Base-by-base conservation (phyloP, 2,329 filamentous ascomycete species). In the Cercospora citrullina region DNA sequence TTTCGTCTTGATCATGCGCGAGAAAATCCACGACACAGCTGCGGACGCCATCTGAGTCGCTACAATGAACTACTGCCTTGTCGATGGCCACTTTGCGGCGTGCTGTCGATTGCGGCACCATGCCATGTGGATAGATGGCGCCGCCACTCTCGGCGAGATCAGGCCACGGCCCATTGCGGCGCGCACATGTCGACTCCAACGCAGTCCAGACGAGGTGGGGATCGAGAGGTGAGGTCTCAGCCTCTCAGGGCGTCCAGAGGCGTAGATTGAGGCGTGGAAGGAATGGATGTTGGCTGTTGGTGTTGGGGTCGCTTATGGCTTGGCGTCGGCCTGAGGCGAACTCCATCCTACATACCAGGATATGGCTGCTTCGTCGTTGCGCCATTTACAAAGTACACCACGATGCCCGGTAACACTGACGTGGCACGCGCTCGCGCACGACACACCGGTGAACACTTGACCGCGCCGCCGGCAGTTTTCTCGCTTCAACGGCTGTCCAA, bases 221-320 rank as follows among this genome's bases (percentile, higher is more conserved):
- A 55, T 30, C 51, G 57, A 39, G 65, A 67, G 48, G 53, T 60
- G 65, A 63, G 26, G 59, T 62, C 48, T 26, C 9, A 12, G 23
- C 18, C 5, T 3, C 6, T 2, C 1, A 53, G 4, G 5, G 48
- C 18, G 48, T 21, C 7, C 48, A 39, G 36, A 33, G 18, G 21
- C 55, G 33, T 60, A 14, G 16, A 39, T 53, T 60, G 65, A 55
- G 60, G 65, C 65, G 39, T 60, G 39, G 33, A 28, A 60, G 60
- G 48, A 53, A 42, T 42, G 33, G 31, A 28, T 63, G 48, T 57
- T 67, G 65, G 65, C 6, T 67, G 66, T 68, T 64, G 66, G 61
- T 39, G 21, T 53, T 53, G 21, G 18, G 48, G 48, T 18, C 48
- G 48, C 48, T 53, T 53, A 53, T 4, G 26, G 48, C 48, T 28